These are phyloP conservation scores for Jamesozyma piceae DNA, from an alignment of 805 yeast genomes.

Conservation along the genomic window DNA sequence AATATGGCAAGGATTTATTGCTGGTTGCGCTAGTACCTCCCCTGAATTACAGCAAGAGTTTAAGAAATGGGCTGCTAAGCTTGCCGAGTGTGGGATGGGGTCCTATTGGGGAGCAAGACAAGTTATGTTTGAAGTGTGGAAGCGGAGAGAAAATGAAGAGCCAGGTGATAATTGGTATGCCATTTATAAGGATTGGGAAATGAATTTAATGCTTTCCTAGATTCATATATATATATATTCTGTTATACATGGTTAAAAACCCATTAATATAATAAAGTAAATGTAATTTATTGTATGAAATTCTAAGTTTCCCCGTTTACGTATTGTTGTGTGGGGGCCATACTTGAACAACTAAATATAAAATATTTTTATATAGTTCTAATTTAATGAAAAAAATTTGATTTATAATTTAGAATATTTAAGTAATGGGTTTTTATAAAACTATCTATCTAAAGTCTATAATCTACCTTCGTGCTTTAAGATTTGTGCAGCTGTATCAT, in stretches of 20 bases:
- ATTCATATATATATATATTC: not conserved
- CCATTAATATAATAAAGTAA: too few species aligned
- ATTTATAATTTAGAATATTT: not conserved
- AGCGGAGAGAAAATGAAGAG: slow-evolving; percentile 54
- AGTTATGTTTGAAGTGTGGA: slow-evolving; percentile 80
- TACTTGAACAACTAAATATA: too few species aligned
- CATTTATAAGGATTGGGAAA: slow-evolving; percentile 75
- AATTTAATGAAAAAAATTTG: not conserved
- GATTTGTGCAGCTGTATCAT: slow-evolving; percentile 17
- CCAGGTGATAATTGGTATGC: slow-evolving; percentile 65
- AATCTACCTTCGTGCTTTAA: slow-evolving; percentile 11
- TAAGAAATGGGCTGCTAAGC: slow-evolving; percentile 51
- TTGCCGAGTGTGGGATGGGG: slow-evolving; percentile 52
- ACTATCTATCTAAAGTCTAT: too few species aligned
- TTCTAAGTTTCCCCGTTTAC: too few species aligned
- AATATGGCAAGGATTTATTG: slow-evolving; percentile 84
- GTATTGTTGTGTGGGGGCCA: too few species aligned
- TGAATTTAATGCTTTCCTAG: slow-evolving; percentile 59
- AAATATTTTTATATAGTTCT: too few species aligned
- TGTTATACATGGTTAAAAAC: too few species aligned
- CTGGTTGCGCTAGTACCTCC: slow-evolving; percentile 71
- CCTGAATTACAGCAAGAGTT: slow-evolving; percentile 51
- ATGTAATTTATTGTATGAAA: too few species aligned
- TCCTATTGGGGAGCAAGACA: slow-evolving; percentile 82
- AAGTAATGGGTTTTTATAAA: too few species aligned